These are phyloP conservation scores for Physcomitrellopsis africana DNA, from an alignment of 225 moss, liverwort and hornwort species.

Conservation along the genomic window DNA sequence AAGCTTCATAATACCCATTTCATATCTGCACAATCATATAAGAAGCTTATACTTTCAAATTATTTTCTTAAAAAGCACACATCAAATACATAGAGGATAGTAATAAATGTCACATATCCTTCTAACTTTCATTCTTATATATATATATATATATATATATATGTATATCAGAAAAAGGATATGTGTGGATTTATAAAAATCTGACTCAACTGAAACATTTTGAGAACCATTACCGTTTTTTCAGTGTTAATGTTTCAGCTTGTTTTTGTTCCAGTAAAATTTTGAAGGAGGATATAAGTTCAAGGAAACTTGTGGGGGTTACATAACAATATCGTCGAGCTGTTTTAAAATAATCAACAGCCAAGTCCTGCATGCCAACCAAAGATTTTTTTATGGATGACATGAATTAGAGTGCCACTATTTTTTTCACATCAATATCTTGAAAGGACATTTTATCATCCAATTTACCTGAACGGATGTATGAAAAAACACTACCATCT, in stretches of 20 bases:
- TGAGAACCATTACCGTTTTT: slow-evolving; percentile 50
- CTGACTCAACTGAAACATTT: not conserved
- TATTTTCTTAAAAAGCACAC: too few relatives aligned
- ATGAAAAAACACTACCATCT: slow-evolving; percentile 81
- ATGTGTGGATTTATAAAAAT: too few relatives aligned
- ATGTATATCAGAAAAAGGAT: too few relatives aligned
- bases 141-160: too few relatives aligned
- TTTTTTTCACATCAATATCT: not conserved
- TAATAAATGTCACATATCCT: too few relatives aligned
- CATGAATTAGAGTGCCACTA: not conserved
- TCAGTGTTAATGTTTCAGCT: slow-evolving; percentile 67
- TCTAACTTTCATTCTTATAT: too few relatives aligned
- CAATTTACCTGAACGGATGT: slow-evolving; percentile 72
- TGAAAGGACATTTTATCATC: too few relatives aligned
- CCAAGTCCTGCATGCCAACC: slow-evolving; percentile 51
- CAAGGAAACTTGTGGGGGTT: slow-evolving; percentile 90
- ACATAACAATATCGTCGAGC: slow-evolving; percentile 81
- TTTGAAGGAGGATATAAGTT: slow-evolving; percentile 83
- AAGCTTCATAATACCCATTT: slow-evolving; percentile 76
- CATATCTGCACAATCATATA: slow-evolving; percentile 50
- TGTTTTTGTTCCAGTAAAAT: slow-evolving; percentile 76
- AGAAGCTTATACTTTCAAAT: not conserved
- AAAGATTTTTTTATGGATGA: too few relatives aligned
- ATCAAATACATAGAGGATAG: not conserved
- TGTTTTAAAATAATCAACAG: slow-evolving; percentile 62